Base-by-base conservation (phyloP, 257 asterid genomes). In the Anisodus acutangulus region DNA sequence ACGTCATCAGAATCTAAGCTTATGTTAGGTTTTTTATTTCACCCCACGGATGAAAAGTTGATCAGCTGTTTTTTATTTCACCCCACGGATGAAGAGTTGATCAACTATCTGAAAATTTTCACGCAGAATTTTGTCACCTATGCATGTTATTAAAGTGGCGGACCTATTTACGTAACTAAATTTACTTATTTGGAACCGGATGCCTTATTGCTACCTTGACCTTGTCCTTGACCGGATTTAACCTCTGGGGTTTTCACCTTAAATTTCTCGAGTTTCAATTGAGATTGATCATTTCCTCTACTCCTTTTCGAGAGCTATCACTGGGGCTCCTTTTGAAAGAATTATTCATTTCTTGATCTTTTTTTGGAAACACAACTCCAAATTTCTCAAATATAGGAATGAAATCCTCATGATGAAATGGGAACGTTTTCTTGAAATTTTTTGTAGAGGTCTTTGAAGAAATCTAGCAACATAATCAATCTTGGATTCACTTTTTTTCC, bases 341-440 rank as follows among this genome's bases (percentile, higher is more conserved):
- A 31, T 16, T 3, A 45, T 74, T 49, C n/a, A 45, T 71, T 71
- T 45, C 63, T 13, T 66, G 59, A 19, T 51, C 0, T 22, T 82
- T 51, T 15, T 37, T 82, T 59, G 37, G 47, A 11, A 58, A n/a
- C 1, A 82, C 19, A 2, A 16, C 80, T 15, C 49, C 78, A 58
- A 83, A 41, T 59, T 83, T 72, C 53, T 71, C 79, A 67, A 84
- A 84, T 4, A 84, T 47, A 31, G 41, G 83, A 31, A 13, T 39
- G 6, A 76, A 74, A 13, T 71, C 86, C 8, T 74, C 76, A 62
- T 80, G 71, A 19, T 55, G 51, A 2, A 17, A 79, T 9, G 83
- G 82, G 12, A 83, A 83, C 26, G 74, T 74, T 83, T 60, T 45
- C 45, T 83, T 72, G 86, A 83, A 72, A 54, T 49, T 43, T 59